phyloP scores from a whole-genome alignment of 2,329 filamentous ascomycete species.

The Plenodomus biglobosus region DNA sequence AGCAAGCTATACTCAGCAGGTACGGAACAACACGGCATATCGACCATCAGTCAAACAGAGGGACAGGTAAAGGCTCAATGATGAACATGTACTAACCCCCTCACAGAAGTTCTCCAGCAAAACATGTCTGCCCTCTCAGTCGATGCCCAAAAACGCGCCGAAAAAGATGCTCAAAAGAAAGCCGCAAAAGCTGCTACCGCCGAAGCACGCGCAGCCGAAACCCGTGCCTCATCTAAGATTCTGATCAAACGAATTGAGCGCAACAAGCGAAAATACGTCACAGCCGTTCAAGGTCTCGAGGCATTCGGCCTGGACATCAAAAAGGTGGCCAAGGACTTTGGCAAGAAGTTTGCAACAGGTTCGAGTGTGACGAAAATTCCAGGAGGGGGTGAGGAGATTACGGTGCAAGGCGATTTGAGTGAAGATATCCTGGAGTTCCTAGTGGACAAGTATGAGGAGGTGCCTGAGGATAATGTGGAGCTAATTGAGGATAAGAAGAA shows the following conservation, averaged over 20 bases:
- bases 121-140: conserved; percentile 84
- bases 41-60: not conserved
- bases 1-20: conserved; percentile 81
- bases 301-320: conserved; percentile 90
- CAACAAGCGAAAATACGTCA: conserved; percentile 97
- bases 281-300: conserved; percentile 86
- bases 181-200: conserved; percentile 88
- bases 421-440: conserved; percentile 93
- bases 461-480: conserved; percentile 95
- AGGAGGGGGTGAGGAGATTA: conserved; percentile 89
- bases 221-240: conserved; percentile 78
- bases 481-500: conserved; percentile 95
- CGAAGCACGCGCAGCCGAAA: conserved; percentile 79
- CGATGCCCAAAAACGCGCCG: conserved; percentile 89
- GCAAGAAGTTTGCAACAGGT: conserved; percentile 98
- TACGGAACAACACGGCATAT: conserved; percentile 44
- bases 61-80: not conserved
- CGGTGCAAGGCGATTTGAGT: conserved; percentile 94
- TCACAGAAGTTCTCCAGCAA: conserved; percentile 67
- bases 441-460: conserved; percentile 81
- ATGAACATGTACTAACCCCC: conserved; percentile 1
- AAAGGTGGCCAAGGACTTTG: conserved; percentile 93
- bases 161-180: conserved; percentile 96
- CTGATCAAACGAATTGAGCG: conserved; percentile 96
- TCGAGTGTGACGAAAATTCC: conserved; percentile 87